Evolutionary conservation across 2,329 filamentous ascomycete species (phyloP).

Genomic region (Thielaviopsis punctulata): DNA sequence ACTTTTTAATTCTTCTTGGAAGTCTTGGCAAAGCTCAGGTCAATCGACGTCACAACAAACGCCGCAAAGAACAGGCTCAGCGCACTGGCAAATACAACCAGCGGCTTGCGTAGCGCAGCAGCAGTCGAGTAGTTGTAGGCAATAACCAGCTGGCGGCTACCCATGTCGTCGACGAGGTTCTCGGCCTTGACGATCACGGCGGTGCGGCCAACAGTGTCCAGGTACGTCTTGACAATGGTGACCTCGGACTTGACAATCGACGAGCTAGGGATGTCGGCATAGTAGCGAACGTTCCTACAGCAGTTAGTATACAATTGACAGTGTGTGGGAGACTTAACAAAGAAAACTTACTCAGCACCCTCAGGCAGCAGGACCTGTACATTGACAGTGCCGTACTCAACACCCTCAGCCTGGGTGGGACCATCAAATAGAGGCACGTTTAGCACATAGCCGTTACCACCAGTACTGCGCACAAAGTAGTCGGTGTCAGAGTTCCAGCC

Average conservation of each 20-base stretch:
- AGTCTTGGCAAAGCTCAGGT: slow-evolving; percentile 51
- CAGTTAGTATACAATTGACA: neutral
- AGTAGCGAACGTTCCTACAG: slow-evolving; percentile 61
- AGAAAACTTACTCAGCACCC: slow-evolving; percentile 55
- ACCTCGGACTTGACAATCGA: slow-evolving; percentile 40
- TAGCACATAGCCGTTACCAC: slow-evolving; percentile 58
- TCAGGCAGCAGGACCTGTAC: slow-evolving; percentile 79
- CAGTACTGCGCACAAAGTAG: slow-evolving; percentile 52
- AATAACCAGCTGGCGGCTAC: slow-evolving; percentile 68
- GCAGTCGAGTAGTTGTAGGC: slow-evolving; percentile 69
- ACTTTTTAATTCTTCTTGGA: slow-evolving; percentile 9
- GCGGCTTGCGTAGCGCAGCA: slow-evolving; percentile 67
- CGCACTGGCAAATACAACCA: slow-evolving; percentile 60
- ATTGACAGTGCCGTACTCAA: slow-evolving; percentile 69
- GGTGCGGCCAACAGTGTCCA: slow-evolving; percentile 84
- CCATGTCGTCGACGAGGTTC: slow-evolving; percentile 81
- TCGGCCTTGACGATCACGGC: slow-evolving; percentile 61
- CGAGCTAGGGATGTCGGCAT: slow-evolving; percentile 50
- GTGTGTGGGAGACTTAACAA: slow-evolving; percentile 16
- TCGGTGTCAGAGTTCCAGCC: slow-evolving; percentile 85
- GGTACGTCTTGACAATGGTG: slow-evolving; percentile 67
- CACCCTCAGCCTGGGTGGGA: slow-evolving; percentile 66
- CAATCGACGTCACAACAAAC: slow-evolving; percentile 61
- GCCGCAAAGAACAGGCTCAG: slow-evolving; percentile 56
- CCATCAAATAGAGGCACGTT: slow-evolving; percentile 90